A percentile compares a stretch with the other conserved stretches of the same genome.
phyloP scores from a whole-genome alignment of 2,329 filamentous ascomycete genomes.

The Aspergillus terreus region DNA sequence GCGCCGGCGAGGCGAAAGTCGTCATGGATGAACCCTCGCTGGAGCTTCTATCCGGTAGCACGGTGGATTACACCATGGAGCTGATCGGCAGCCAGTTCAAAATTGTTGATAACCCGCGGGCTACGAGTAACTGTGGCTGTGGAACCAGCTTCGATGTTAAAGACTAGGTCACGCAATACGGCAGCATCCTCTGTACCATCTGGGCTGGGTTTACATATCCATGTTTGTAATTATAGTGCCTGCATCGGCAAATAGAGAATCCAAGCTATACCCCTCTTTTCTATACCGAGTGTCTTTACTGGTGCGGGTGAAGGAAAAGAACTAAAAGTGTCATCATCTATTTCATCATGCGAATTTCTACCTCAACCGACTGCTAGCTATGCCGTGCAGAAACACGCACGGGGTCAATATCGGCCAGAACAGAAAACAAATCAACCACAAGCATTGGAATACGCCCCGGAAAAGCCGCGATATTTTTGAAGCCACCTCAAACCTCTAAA shows the following conservation, averaged over 20 bases:
- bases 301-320: neutral
- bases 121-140: slow-evolving; percentile 92
- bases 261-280: slow-evolving; percentile 24
- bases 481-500: slow-evolving; percentile 15
- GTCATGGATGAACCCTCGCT: slow-evolving; percentile 85
- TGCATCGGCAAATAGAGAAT: slow-evolving; percentile 18
- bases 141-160: slow-evolving; percentile 97
- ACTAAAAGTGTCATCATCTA: slow-evolving; percentile 17
- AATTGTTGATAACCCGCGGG: slow-evolving; percentile 87
- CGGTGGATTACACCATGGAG: slow-evolving; percentile 94
- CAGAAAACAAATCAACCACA: slow-evolving; percentile 13
- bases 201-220: neutral
- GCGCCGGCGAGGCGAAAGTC: slow-evolving; percentile 64
- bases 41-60: slow-evolving; percentile 86
- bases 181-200: no score
- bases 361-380: slow-evolving; percentile 7
- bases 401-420: slow-evolving; percentile 11
- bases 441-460: slow-evolving; percentile 17
- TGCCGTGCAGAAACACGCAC: slow-evolving; percentile 1
- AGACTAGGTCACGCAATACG: slow-evolving; percentile 35
- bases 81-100: slow-evolving; percentile 94
- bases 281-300: neutral
- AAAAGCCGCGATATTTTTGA: slow-evolving; percentile 19
- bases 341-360: slow-evolving; percentile 17
- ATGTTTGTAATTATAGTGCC: slow-evolving; percentile 16